Evolutionary conservation across 106 monocot species (phyloP).

Genomic region (Posidonia australis): DNA sequence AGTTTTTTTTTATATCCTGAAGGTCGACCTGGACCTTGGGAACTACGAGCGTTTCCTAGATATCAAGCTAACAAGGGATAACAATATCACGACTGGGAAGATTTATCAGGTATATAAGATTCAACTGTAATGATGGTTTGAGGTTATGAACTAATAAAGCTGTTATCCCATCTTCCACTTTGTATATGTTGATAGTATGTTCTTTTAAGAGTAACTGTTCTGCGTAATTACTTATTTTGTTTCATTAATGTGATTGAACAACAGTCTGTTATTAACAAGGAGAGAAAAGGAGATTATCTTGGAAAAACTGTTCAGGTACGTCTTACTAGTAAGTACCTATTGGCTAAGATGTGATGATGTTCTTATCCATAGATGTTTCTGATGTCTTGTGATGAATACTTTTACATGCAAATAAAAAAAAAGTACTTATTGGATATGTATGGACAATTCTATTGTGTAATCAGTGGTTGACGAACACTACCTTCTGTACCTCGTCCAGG

Average conservation of each 20-base stretch:
- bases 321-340: constrained; percentile 1
- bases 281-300: constrained; percentile 46
- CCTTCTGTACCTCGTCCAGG: constrained; percentile 32
- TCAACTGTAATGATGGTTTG: not conserved
- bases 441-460: too few relatives aligned
- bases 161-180: too few relatives aligned
- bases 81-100: constrained; percentile 27
- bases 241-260: not conserved
- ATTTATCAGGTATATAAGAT: constrained; percentile 19
- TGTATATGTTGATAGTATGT: not conserved
- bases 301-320: constrained; percentile 57
- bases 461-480: too few relatives aligned
- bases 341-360: too few relatives aligned
- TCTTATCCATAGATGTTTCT: too few relatives aligned
- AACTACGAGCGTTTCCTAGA: constrained; percentile 24
- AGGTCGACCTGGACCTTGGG: constrained; percentile 28
- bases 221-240: not conserved
- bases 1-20: not conserved
- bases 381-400: too few relatives aligned
- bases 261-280: constrained; percentile 47
- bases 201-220: not conserved
- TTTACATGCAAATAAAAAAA: not conserved
- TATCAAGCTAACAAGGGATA: constrained; percentile 19
- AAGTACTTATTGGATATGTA: too few relatives aligned
- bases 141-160: not conserved